Percentiles rank a stretch among this genome's conserved stretches.
Evolutionary conservation across 257 asterid species (phyloP).

Genomic region (Lavandula angustifolia): DNA sequence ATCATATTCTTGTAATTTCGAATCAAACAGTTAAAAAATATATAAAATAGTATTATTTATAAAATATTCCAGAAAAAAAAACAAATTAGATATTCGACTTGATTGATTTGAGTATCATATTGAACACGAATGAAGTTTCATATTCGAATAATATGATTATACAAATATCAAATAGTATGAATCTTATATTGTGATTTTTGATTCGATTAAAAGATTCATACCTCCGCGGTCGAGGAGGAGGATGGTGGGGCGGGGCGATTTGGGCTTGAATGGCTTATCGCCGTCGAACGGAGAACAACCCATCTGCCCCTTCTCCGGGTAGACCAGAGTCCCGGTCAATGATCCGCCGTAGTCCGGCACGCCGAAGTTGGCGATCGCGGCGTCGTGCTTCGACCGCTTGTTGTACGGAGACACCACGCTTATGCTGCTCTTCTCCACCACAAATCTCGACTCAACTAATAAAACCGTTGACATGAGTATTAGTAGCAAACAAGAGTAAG

Average conservation of each 20-base stretch:
- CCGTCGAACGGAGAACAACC: constrained; percentile 72
- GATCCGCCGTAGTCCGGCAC: constrained; percentile 95
- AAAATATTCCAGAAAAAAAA: no score
- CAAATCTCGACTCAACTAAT: constrained; percentile 44
- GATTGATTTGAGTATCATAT: no score
- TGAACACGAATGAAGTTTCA: no score
- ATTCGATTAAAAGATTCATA: constrained; percentile 7
- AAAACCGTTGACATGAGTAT: neutral
- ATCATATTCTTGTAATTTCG: no score
- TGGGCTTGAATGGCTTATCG: constrained; percentile 74
- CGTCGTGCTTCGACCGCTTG: constrained; percentile 69
- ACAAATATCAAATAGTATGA: no score
- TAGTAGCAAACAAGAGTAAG: neutral
- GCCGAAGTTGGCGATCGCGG: constrained; percentile 90
- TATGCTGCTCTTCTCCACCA: constrained; percentile 84
- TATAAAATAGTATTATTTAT: no score
- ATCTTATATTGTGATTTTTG: no score
- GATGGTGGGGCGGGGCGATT: constrained; percentile 63
- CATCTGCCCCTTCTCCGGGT: constrained; percentile 47
- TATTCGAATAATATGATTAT: no score
- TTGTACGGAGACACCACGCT: constrained; percentile 61
- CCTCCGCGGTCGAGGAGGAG: constrained; percentile 97
- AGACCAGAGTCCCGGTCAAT: constrained; percentile 61
- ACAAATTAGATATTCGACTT: no score
- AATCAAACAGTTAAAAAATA: no score